Evolutionary conservation across 805 yeast species (phyloP), one percentile per base, ranked within the genome.

Genomic region (Jamesozyma piceae): DNA sequence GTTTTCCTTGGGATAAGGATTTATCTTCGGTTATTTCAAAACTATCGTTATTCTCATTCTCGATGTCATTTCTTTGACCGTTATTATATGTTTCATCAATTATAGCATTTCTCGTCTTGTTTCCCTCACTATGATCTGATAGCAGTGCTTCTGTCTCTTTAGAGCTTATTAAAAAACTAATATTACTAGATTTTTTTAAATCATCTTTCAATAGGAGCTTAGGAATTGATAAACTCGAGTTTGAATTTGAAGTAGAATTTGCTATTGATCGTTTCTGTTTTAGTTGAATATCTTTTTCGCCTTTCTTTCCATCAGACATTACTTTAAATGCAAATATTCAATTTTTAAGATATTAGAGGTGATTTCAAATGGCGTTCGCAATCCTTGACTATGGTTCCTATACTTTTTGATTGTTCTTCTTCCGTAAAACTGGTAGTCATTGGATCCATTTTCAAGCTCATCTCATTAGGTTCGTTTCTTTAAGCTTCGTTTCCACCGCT

Each of bases 1-100:
- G 58, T 21, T 42, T 51, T 10, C n/a, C 15, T 10, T n/a, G 18
- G 6, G 31, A 19, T 15, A 5, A 15, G 8, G 8, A n/a, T 32
- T 14, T 32, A 17, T 32, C 17, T 19, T 33, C 26, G 13, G 11
- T 33, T 13, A 4, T 20, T 33, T 33, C 24, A 33, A 10, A n/a
- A 18, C 32, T 31, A 31, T 24, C 28, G 11, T 24, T 24, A 24
- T 24, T 24, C 10, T 30, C 33, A 14, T 15, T 30, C 5, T 30
- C 33, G 13, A 14, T 30, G 11, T 11, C 33, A 30, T 5, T n/a
- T 30, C 17, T 30, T 5, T 30, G 6, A 15, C 5, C 18, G 13
- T n/a, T 14, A 14, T 11, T 13, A 30, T 30, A 6, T 15, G 18
- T 30, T 14, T 30, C 33, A 30, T 30, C 33, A 24, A 8, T 11